phyloP scores from a whole-genome alignment of 805 yeast genomes.

The Lipomyces sp. region DNA sequence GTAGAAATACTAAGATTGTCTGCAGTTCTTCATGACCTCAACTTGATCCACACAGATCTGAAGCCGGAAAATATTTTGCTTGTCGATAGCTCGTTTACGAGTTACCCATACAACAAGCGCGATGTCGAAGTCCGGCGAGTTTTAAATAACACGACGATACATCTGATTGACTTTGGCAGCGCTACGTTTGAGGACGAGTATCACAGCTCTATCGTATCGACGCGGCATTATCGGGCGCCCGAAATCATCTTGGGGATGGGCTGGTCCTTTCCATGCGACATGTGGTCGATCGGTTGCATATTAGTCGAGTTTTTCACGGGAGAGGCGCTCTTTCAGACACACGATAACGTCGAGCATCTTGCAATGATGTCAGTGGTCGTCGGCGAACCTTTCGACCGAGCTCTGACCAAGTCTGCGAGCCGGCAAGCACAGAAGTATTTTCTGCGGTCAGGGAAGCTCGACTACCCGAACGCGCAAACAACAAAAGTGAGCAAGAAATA shows the following conservation, averaged over 20 bases:
- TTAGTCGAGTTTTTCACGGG: constrained; percentile 89
- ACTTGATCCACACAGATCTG: constrained; percentile 89
- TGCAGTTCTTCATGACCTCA: constrained; percentile 71
- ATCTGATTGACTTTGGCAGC: constrained; percentile 94
- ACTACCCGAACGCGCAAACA: constrained; percentile 42
- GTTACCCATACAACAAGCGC: constrained; percentile 41
- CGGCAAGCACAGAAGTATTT: constrained; percentile 32
- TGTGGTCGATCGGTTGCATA: constrained; percentile 96
- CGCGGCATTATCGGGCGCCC: constrained; percentile 96
- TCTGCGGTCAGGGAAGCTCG: constrained; percentile 32
- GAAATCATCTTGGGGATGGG: constrained; percentile 93
- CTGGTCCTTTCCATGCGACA: constrained; percentile 95
- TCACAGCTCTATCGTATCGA: constrained; percentile 87
- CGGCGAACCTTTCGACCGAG: constrained; percentile 44
- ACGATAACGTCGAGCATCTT: constrained; percentile 89
- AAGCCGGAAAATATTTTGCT: constrained; percentile 92
- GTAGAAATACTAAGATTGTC: no score
- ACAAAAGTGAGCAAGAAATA: constrained; percentile 37
- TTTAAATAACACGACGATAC: constrained; percentile 73
- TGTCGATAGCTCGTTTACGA: constrained; percentile 49
- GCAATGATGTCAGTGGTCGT: constrained; percentile 89
- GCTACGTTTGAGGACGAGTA: constrained; percentile 93
- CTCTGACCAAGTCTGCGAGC: constrained; percentile 32
- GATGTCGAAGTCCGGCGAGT: constrained; percentile 40
- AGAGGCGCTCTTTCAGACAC: constrained; percentile 90